Conservation (phyloP, 1,284 basidiomycete genomes). For the Ustilago sp. region DNA sequence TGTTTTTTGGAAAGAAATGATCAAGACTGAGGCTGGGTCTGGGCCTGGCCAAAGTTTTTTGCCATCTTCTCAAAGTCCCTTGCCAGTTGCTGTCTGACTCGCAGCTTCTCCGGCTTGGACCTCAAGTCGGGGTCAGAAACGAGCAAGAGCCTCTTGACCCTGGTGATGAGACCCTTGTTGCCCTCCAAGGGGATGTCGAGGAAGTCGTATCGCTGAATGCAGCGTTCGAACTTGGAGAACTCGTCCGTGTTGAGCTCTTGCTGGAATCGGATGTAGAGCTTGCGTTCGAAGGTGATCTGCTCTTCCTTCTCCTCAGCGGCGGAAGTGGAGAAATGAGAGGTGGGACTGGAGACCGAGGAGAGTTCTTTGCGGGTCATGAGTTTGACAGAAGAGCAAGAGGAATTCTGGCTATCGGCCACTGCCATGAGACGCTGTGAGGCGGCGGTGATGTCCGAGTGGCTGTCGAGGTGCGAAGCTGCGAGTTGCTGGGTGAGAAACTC, state of each 20-base stretch:
- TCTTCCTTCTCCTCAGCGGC: constrained; percentile 22
- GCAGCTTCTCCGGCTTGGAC: constrained; percentile 48
- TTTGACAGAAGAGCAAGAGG: constrained; percentile 14
- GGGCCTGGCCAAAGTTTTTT: constrained; percentile 32
- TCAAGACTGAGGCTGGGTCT: constrained; percentile 6
- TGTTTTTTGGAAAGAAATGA: not conserved
- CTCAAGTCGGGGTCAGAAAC: constrained; percentile 54
- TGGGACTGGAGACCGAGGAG: constrained; percentile 25
- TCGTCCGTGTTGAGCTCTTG: constrained; percentile 53
- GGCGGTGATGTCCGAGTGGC: constrained; percentile 21
- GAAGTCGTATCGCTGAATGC: constrained; percentile 63
- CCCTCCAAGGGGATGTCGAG: constrained; percentile 63
- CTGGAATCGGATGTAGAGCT: constrained; percentile 58
- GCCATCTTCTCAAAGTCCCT: constrained; percentile 63
- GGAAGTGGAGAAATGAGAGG: constrained; percentile 17
- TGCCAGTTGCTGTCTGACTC: constrained; percentile 56
- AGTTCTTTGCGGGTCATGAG: constrained; percentile 30
- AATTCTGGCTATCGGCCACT: constrained; percentile 16
- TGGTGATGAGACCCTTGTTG: constrained; percentile 58
- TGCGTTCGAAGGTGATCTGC: constrained; percentile 36
- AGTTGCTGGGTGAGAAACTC: constrained; percentile 35
- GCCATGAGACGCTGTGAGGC: constrained; percentile 45
- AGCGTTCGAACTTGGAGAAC: constrained; percentile 58
- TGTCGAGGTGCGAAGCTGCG: constrained; percentile 17
- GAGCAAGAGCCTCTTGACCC: constrained; percentile 60